A percentile compares a stretch with the other conserved stretches of the same genome.
Conservation (phyloP, 2,329 filamentous ascomycete species). For the Aspergillus pseudoviridinutans region DNA sequence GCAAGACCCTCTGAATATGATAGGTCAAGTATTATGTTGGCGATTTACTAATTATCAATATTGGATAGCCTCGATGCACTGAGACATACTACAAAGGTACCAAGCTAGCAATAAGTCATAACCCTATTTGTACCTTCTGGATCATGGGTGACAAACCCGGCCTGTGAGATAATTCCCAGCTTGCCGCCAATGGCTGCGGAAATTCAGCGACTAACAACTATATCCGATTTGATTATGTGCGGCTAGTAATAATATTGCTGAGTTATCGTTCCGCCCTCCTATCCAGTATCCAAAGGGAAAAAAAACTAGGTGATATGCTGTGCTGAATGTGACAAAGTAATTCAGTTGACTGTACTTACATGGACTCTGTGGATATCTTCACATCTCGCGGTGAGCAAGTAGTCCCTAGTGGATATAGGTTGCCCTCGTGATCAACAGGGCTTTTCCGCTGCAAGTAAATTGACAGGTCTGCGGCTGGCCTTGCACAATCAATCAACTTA, state of each 20-base stretch:
- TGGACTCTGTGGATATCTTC: too few species aligned
- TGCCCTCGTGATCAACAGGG: slow-evolving; percentile 6
- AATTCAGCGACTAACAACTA: slow-evolving; percentile 1
- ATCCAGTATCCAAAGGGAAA: not conserved
- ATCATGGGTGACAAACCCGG: not conserved
- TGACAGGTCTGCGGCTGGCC: not conserved
- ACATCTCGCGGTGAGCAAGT: not conserved
- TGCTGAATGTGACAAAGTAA: not conserved
- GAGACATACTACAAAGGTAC: not conserved
- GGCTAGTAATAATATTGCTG: not conserved
- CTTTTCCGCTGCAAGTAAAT: not conserved
- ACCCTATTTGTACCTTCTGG: not conserved
- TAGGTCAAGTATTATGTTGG: not conserved
- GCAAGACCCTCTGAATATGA: not conserved
- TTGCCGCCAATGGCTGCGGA: slow-evolving; percentile 19
- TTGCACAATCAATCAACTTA: not conserved
- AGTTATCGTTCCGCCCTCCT: too few species aligned
- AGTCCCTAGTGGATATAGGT: not conserved
- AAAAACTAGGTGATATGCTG: not conserved
- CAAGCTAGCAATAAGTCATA: not conserved
- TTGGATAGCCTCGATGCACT: not conserved
- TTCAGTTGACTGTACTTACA: not conserved
- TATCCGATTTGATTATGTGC: not conserved
- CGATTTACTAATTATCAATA: not conserved
- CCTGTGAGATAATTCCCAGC: slow-evolving; percentile 11